A percentile compares a stretch with the other conserved stretches of the same genome.
Evolutionary conservation across 176 grass and related monocot genomes (phyloP).

Genomic region (Musa itinerans): DNA sequence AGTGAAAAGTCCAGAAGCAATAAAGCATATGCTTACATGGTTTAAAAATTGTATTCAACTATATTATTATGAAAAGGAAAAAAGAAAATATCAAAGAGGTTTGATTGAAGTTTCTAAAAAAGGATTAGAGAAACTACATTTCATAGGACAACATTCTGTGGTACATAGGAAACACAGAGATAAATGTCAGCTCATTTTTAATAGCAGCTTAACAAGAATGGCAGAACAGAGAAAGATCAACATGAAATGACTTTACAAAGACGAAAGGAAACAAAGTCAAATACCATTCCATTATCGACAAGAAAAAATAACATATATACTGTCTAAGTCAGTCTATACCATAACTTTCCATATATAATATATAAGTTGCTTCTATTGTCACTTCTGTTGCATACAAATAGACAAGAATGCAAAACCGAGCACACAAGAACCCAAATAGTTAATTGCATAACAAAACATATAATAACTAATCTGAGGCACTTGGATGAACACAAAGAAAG

Average conservation of each 20-base stretch:
- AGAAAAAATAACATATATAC: neutral
- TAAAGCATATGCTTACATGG: too few species aligned
- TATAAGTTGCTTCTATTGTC: neutral
- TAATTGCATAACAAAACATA: neutral
- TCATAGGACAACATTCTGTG: neutral
- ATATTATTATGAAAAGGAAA: too few species aligned
- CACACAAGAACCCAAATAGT: neutral
- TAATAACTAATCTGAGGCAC: neutral
- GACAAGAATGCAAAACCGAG: neutral
- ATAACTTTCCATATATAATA: neutral
- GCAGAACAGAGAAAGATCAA: neutral
- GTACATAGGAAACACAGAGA: too few species aligned
- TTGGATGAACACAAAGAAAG: neutral
- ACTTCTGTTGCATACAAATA: neutral
- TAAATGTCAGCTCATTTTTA: neutral
- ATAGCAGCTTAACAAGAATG: neutral
- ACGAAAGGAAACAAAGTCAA: neutral
- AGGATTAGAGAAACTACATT: neutral
- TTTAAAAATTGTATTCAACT: too few species aligned
- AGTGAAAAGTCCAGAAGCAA: too few species aligned
- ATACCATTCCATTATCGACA: neutral
- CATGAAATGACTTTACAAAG: neutral
- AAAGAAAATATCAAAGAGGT: too few species aligned
- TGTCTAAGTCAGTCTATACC: neutral
- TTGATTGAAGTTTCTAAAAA: too few species aligned